phyloP scores from a whole-genome alignment of 768 basidiomycete species.

The Tephrocybe sp. region DNA sequence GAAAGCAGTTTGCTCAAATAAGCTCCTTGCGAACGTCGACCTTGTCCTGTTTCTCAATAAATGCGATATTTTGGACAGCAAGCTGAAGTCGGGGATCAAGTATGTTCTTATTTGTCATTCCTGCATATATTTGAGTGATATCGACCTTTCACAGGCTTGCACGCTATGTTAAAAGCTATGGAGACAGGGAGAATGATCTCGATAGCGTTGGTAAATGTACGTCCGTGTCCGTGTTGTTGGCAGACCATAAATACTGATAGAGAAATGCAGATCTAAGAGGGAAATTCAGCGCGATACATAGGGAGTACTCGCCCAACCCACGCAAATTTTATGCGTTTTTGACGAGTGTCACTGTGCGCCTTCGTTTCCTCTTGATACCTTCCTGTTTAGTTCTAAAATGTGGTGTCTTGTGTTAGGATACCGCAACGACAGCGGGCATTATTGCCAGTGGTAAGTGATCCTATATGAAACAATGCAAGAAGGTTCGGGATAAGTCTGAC shows the following conservation, averaged over 20 bases:
- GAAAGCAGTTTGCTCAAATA: constrained; percentile 84
- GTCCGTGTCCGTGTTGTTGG: constrained; percentile 19
- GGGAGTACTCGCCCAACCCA: constrained; percentile 47
- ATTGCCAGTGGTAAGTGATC: constrained; percentile 41
- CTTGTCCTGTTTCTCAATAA: constrained; percentile 87
- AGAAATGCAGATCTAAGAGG: constrained; percentile 34
- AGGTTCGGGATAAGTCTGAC: not conserved
- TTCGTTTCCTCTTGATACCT: not conserved
- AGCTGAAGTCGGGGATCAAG: constrained; percentile 50
- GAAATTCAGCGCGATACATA: constrained; percentile 53
- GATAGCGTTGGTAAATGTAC: constrained; percentile 55
- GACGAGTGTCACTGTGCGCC: constrained; percentile 55
- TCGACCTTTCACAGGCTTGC: constrained; percentile 14
- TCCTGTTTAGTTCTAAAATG: not conserved
- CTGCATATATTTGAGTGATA: constrained; percentile 29
- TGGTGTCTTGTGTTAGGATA: constrained; percentile 37
- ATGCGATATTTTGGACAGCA: constrained; percentile 75
- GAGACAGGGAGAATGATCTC: constrained; percentile 59
- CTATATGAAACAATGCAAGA: no score
- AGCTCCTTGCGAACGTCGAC: constrained; percentile 75
- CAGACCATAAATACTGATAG: not conserved
- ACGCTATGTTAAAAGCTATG: constrained; percentile 53
- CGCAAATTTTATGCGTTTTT: constrained; percentile 58
- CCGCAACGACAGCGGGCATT: constrained; percentile 51
- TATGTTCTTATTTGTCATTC: constrained; percentile 5